phyloP scores from a whole-genome alignment of 257 asterid species.

The Fraxinus anomala region DNA sequence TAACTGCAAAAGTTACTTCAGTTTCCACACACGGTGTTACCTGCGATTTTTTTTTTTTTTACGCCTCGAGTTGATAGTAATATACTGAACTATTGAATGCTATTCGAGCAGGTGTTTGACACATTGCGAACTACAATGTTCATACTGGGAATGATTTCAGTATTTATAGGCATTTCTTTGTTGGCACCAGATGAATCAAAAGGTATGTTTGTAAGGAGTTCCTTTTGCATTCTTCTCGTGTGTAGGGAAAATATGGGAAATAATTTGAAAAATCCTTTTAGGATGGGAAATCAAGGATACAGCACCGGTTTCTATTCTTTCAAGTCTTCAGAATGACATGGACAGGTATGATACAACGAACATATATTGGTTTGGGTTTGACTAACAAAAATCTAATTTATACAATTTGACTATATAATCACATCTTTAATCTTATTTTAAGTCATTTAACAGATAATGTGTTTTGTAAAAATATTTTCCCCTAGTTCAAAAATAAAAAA shows the following conservation, averaged over 20 bases:
- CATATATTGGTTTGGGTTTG: neutral
- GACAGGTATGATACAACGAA: constrained; percentile 57
- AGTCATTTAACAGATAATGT: neutral
- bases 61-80: constrained; percentile 8
- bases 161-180: constrained; percentile 92
- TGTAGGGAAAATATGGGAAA: constrained; percentile 23
- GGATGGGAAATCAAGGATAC: constrained; percentile 74
- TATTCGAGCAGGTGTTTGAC: constrained; percentile 74
- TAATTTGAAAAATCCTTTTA: constrained; percentile 34
- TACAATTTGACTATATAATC: neutral
- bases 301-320: constrained; percentile 50
- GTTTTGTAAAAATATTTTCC: neutral
- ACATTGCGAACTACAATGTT: constrained; percentile 88
- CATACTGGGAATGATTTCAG: constrained; percentile 84
- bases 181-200: constrained; percentile 93
- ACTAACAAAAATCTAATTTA: neutral
- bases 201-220: constrained; percentile 49
- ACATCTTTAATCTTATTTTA: neutral
- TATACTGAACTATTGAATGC: constrained; percentile 10
- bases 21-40: neutral
- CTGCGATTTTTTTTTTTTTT: neutral
- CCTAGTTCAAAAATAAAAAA: neutral
- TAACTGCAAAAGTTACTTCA: constrained; percentile 7
- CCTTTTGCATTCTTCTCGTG: neutral
- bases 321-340: constrained; percentile 52